Evolutionary conservation across 352 stramenopile genomes (phyloP), one percentile per base, ranked within the genome.

Genomic region (Chrysophaeum taylorii): DNA sequence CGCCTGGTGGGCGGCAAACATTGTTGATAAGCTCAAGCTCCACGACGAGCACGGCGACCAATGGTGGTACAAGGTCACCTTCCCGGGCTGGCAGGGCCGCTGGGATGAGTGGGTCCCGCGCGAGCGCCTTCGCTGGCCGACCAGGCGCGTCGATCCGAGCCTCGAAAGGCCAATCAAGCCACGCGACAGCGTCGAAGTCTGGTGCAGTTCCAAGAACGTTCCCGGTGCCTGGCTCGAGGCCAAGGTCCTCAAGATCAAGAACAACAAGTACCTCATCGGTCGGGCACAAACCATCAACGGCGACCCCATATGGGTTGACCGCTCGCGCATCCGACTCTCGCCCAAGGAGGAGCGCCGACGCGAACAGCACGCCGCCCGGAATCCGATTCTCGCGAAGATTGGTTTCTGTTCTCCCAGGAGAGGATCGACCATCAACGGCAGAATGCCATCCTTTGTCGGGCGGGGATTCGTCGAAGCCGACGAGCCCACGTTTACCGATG

Each of bases 81-180:
- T 81, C 67, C 73, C 77, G 23, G 77, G 77, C 23, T 82, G 77
- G 77, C 75, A 82, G 18, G 48, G 45, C 16, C 71, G 76, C 31
- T 82, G 77, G 77, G 77, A 82, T 66, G 77, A 82, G 57, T 82
- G 75, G 75, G 75, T 82, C 27, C 43, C 57, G 16, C 75, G 77
- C 48, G 67, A 73, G 27, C 64, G 75, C 25, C 70, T 82, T 36
- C 70, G 77, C 2, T 82, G 77, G 77, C 45, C 71, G n/a, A 57
- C 76, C 4, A 7, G 15, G 29, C 18, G 5, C 18, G 25, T 33
- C 25, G 25, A n/a, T 7, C 16, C 18, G 12, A 25, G 68, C 31
- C 27, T 35, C 5, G 29, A 36, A 15, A 16, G n/a, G 12, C 2
- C 2, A 25, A 33, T 60, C 7, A 5, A 23, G 48, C 48, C 21